These are phyloP conservation scores for Komagataella populi DNA, from an alignment of 805 yeast genomes.

Conservation along the genomic window DNA sequence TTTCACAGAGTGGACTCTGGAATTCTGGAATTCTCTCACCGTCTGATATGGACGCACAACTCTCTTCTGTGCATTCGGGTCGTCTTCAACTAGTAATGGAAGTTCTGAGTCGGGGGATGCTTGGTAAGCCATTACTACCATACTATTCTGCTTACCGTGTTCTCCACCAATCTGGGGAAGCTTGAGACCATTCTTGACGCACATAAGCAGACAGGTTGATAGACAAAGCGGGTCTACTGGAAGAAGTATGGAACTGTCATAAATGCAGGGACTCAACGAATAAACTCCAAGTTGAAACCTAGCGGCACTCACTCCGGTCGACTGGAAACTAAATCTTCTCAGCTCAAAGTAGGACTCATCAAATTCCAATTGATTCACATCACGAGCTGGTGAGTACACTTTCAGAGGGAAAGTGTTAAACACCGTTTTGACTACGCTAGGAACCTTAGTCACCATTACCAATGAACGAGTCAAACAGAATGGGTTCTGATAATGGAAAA, in stretches of 20 bases:
- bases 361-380: slow-evolving; percentile 12
- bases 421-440: slow-evolving; percentile 26
- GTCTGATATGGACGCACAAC: slow-evolving; percentile 21
- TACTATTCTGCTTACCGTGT: not conserved
- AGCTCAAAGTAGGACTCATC: slow-evolving; percentile 6
- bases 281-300: slow-evolving; percentile 27
- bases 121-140: slow-evolving; percentile 26
- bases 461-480: not conserved
- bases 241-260: slow-evolving; percentile 15
- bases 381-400: slow-evolving; percentile 20
- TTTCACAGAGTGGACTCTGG: slow-evolving; percentile 16
- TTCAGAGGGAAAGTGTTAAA: slow-evolving; percentile 39
- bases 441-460: slow-evolving; percentile 13
- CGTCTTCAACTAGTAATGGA: slow-evolving; percentile 45
- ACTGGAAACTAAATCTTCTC: slow-evolving; percentile 12
- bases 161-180: slow-evolving; percentile 20
- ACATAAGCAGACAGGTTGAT: slow-evolving; percentile 28
- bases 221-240: slow-evolving; percentile 52
- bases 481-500: not conserved
- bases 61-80: slow-evolving; percentile 19
- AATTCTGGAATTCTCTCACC: slow-evolving; percentile 21
- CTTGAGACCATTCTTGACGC: slow-evolving; percentile 26
- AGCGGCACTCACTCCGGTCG: slow-evolving; percentile 3
- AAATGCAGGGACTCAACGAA: slow-evolving; percentile 21
- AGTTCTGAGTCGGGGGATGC: slow-evolving; percentile 35